Base-by-base conservation (phyloP, 2,329 filamentous ascomycete genomes). In the Phoma herbarum region DNA sequence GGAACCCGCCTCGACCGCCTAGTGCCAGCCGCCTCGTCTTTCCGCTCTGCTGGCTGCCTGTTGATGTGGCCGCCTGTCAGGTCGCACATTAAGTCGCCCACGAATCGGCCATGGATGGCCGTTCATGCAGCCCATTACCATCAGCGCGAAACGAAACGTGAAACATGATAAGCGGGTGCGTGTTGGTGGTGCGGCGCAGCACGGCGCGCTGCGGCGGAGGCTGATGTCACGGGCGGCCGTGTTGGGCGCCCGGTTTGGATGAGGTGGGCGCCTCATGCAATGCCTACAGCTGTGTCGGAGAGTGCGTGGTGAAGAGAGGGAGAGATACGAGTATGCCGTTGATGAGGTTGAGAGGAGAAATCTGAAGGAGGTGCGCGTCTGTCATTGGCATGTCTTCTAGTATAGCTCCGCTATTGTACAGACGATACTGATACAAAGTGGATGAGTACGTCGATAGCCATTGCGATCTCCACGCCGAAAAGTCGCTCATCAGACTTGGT, bases 181-280 rank as follows among this genome's bases (percentile, higher is more conserved):
- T 41, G 56, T 59, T 59, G 41, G 56, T 54, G 41, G 50, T 59
- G 56, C 50, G 56, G 56, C 56, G 56, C 56, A 59, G 56, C 50
- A 42, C 50, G 56, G 56, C 56, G 56, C 50, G 51, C 50, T 41
- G 45, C 41, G 35, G 45, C 46, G 52, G 35, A 43, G 42, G 52
- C 52, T 48, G 44, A 47, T 37, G 35, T 48, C 26, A 54, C 35
- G 35, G 31, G 52, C 44, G 45, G 56, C 50, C 46, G 28, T 51
- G 50, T 46, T 52, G 50, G 50, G 50, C 56, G 56, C 56, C 49
- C 22, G 49, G 20, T 42, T 56, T 43, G 45, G 52, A 51, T 20
- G 49, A 31, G 52, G 65, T 64, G 33, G 47, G 60, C 42, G 54
- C 33, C 43, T 59, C 59, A 35, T 61, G 16, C 14, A 47, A 51